Percentiles rank a stretch among this genome's conserved stretches.
These are phyloP conservation scores for Calonectria crousiana DNA, from an alignment of 2,329 filamentous ascomycete species.

Conservation along the genomic window DNA sequence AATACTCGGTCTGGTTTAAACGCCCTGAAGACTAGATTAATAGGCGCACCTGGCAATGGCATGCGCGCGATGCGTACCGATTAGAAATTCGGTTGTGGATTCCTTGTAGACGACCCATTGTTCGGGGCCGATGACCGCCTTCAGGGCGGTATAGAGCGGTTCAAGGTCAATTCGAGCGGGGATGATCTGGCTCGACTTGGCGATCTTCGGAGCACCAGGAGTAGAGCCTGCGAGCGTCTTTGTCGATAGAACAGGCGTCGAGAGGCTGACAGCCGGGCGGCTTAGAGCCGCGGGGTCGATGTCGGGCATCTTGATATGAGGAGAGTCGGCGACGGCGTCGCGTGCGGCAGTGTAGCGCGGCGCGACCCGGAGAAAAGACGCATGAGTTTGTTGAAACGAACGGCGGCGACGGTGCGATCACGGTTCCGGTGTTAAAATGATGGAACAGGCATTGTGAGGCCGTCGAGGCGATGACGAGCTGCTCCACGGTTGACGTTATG, in stretches of 20 bases:
- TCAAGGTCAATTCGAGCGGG: conserved; percentile 77
- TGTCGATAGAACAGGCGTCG: conserved; percentile 69
- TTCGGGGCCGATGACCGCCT: conserved; percentile 69
- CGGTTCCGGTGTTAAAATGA: conserved; percentile 54
- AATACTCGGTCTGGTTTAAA: conserved; percentile 72
- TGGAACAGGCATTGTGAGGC: conserved; percentile 58
- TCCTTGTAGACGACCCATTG: conserved; percentile 76
- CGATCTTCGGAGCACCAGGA: conserved; percentile 61
- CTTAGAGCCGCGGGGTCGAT: conserved; percentile 78
- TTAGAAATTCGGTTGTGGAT: conserved; percentile 70
- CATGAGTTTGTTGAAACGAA: conserved; percentile 59
- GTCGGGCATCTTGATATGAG: conserved; percentile 68
- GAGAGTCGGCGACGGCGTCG: conserved; percentile 54
- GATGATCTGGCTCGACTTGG: conserved; percentile 72
- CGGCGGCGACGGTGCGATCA: conserved; percentile 57
- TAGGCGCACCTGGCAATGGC: conserved; percentile 14
- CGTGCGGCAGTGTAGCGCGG: conserved; percentile 60
- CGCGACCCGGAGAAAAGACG: conserved; percentile 56
- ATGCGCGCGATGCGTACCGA: conserved; percentile 58
- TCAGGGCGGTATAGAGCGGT: conserved; percentile 72
- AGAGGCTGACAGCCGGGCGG: conserved; percentile 68
- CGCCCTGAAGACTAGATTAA: conserved; percentile 63
- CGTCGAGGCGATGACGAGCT: conserved; percentile 54
- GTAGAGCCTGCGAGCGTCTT: conserved; percentile 69
- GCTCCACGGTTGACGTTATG: conserved; percentile 42